Conservation (phyloP, 257 asterid genomes). For the Voacanga thouarsii region DNA sequence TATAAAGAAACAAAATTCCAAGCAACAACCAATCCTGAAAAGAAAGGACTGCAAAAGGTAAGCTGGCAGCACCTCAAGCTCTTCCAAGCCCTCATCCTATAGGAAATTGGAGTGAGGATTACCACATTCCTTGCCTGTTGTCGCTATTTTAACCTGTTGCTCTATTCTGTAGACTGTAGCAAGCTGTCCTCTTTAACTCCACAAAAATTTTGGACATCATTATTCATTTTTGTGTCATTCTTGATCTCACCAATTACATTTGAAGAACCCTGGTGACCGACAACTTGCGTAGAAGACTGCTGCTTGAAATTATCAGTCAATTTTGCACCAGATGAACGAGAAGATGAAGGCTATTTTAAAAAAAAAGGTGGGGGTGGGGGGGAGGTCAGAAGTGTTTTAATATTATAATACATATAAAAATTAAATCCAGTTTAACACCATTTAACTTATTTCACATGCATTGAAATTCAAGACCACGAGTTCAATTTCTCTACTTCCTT, state of each 20-base stretch:
- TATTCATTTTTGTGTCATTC: slow-evolving; percentile 35
- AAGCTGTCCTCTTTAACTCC: slow-evolving; percentile 23
- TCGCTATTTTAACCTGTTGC: slow-evolving; percentile 29
- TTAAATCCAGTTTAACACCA: no score
- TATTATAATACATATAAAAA: no score
- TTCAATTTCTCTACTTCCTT: not conserved
- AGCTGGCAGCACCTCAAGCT: slow-evolving; percentile 65
- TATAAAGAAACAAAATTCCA: not conserved
- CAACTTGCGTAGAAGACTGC: slow-evolving; percentile 27
- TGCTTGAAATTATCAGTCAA: slow-evolving; percentile 30
- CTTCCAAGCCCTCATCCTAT: slow-evolving; percentile 51
- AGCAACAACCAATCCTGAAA: not conserved
- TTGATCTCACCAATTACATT: slow-evolving; percentile 34
- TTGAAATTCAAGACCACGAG: no score
- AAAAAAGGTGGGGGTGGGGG: no score
- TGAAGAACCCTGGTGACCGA: slow-evolving; percentile 27
- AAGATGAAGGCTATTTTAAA: no score
- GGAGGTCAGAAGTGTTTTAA: no score
- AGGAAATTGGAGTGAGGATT: slow-evolving; percentile 21
- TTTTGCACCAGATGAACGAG: not conserved
- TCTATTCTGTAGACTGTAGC: slow-evolving; percentile 21
- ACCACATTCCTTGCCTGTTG: slow-evolving; percentile 27
- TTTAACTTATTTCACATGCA: no score
- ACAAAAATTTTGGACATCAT: slow-evolving; percentile 22
- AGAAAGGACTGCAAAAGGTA: slow-evolving; percentile 19